Percentiles rank a stretch among this genome's conserved stretches.
These are phyloP conservation scores for Coniosporium tulheliwenetii DNA, from an alignment of 2,329 filamentous ascomycete genomes.

Conservation along the genomic window DNA sequence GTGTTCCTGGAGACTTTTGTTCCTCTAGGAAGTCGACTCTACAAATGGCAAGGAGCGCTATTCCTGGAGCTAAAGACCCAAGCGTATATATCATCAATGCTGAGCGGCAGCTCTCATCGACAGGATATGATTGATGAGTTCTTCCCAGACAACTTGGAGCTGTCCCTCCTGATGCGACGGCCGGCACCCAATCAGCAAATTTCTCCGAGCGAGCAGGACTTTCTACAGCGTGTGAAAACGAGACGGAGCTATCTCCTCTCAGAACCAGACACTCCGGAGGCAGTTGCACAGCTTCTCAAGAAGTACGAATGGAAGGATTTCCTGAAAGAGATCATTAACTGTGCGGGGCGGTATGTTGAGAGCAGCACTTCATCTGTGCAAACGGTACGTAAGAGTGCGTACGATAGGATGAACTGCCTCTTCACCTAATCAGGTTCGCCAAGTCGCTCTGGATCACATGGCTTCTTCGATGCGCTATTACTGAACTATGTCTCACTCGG, in stretches of 20 bases:
- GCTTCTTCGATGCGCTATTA: too few relatives aligned
- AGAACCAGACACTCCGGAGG: slow-evolving; percentile 25
- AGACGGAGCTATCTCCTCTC: slow-evolving; percentile 41
- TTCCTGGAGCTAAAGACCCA: slow-evolving; percentile 53
- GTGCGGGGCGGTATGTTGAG: slow-evolving; percentile 43
- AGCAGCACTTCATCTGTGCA: too few relatives aligned
- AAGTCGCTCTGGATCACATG: too few relatives aligned
- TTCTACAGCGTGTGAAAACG: slow-evolving; percentile 37
- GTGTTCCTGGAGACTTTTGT: slow-evolving; percentile 50
- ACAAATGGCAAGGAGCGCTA: slow-evolving; percentile 44
- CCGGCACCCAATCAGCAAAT: slow-evolving; percentile 33
- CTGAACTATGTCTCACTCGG: too few relatives aligned
- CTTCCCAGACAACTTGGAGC: slow-evolving; percentile 41
- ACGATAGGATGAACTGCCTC: too few relatives aligned
- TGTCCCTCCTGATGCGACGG: slow-evolving; percentile 38
- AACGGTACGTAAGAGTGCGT: too few relatives aligned
- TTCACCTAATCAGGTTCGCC: too few relatives aligned
- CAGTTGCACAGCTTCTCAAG: slow-evolving; percentile 34
- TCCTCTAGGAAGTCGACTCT: slow-evolving; percentile 38
- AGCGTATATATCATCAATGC: slow-evolving; percentile 46
- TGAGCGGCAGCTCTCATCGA: slow-evolving; percentile 37
- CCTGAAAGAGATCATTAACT: slow-evolving; percentile 39
- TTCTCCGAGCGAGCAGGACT: slow-evolving; percentile 43
- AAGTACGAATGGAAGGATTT: slow-evolving; percentile 52
- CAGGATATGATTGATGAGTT: slow-evolving; percentile 43